Percentiles rank a stretch among this genome's conserved stretches.
These are phyloP conservation scores for Aphanocladium album DNA, from an alignment of 2,329 filamentous ascomycete genomes.

Conservation along the genomic window DNA sequence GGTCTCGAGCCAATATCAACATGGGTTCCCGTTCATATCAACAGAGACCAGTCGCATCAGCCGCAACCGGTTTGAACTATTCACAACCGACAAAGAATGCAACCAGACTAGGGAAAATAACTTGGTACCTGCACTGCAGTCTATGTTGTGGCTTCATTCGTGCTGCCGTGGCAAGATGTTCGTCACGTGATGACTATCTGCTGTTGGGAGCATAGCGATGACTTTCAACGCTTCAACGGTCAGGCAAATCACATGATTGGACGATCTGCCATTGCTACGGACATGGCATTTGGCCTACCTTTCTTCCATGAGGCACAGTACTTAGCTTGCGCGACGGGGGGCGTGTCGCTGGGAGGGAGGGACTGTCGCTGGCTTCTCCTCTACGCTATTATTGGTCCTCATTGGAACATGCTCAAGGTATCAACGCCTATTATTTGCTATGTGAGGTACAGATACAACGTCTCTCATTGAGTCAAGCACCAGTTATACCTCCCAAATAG, in stretches of 20 bases:
- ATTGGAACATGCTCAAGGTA: background rate
- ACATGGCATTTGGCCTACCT: background rate
- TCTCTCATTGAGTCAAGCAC: background rate
- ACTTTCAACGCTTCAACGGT: background rate
- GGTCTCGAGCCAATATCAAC: slow-evolving; percentile 39
- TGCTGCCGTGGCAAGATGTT: background rate
- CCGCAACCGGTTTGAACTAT: background rate
- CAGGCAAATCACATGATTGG: slow-evolving; percentile 1
- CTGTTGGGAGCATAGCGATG: slow-evolving; percentile 1
- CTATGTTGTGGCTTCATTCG: background rate
- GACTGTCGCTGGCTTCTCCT: background rate
- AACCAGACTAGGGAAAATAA: background rate
- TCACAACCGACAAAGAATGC: background rate
- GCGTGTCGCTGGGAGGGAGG: background rate
- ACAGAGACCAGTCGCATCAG: background rate
- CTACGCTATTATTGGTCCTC: background rate
- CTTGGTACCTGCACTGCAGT: background rate
- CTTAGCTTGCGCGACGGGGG: background rate
- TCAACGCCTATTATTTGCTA: slow-evolving; percentile 5
- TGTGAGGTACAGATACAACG: slow-evolving; percentile 4
- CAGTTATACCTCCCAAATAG: slow-evolving; percentile 5
- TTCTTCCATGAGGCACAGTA: background rate
- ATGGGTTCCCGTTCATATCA: slow-evolving; percentile 34
- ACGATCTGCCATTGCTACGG: background rate
- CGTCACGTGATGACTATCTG: slow-evolving; percentile 5